Evolutionary conservation across 2,329 filamentous ascomycete species (phyloP), one percentile per base, ranked within the genome.

Genomic region (Myriangium duriaei): DNA sequence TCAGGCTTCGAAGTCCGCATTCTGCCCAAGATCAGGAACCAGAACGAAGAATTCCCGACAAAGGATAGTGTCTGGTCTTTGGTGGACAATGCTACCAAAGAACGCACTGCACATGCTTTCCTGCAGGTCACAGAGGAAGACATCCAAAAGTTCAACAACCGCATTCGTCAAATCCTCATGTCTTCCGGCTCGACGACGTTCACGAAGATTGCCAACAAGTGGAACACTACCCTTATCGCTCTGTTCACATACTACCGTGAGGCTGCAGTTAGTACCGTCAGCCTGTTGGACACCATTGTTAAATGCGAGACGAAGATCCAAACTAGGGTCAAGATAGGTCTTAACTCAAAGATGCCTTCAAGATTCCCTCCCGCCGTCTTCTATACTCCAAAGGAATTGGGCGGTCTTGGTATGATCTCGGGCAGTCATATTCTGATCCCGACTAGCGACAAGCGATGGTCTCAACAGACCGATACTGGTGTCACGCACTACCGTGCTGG

Each of bases 271-370:
- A 94, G 88, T 1, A 98, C 92, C 0, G 84, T 96, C 43, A 82
- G 85, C 44, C 69, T 98, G 4, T 72, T 98, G 3, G 91, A 98
- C 56, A 95, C 88, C 0, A 98, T 98, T 50, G 91, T 98, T 57
- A 98, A 98, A 64, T 98, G 91, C 50, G 91, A 98, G 62, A 98
- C 92, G 11, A 98, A 98, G 69, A 98, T 98, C 38, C 91, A 98
- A 63, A 98, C 91, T 4, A 76, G 91, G 56, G 91, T 98, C 51
- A 98, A 98, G 72, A 98, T 98, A 51, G 91, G 91, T 2, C 63
- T 98, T 43, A 98, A 98, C 63, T 96, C 88, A 4, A 98, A 98
- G 67, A 98, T 98, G 91, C 91, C 91, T 37, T 95, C 86, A 30
- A 81, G 91, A 67, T 98, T 98, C 68, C 91, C 91, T 12, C 91